A percentile compares a stretch with the other conserved stretches of the same genome.
Evolutionary conservation across 192 early-diverging fungal genomes (phyloP).

Genomic region (Podila epicladia): DNA sequence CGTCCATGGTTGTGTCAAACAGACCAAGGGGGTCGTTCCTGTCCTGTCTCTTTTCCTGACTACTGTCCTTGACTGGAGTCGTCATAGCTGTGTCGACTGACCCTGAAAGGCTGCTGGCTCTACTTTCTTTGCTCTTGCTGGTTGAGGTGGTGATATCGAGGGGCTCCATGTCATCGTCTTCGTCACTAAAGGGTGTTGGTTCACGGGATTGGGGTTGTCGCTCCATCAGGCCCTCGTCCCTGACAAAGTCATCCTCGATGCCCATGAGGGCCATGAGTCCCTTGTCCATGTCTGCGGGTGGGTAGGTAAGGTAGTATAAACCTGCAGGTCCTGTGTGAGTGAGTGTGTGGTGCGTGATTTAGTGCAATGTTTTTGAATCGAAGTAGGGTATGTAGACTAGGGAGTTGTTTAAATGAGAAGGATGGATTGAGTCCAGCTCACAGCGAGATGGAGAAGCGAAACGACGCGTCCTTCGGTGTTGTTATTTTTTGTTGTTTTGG

Average conservation of each 20-base stretch:
- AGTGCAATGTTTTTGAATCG: no score
- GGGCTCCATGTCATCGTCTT: neutral
- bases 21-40: neutral
- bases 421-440: no score
- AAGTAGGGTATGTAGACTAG: no score
- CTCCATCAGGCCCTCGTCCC: conserved; percentile 13
- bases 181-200: neutral
- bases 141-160: neutral
- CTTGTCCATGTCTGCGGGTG: conserved; percentile 24
- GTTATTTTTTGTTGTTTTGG: no score
- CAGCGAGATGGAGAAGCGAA: no score
- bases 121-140: neutral
- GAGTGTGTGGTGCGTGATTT: no score
- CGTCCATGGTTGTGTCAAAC: neutral
- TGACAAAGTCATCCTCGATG: conserved; percentile 25
- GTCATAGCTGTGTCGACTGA: neutral
- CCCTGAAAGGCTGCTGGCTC: neutral
- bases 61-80: neutral
- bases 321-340: no score
- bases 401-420: no score
- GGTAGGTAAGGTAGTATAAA: no score
- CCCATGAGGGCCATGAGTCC: conserved; percentile 50
- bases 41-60: neutral
- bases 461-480: no score
- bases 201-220: neutral